Evolutionary conservation across 441 rosid species (phyloP).

Genomic region (Theobroma grandiflorum): DNA sequence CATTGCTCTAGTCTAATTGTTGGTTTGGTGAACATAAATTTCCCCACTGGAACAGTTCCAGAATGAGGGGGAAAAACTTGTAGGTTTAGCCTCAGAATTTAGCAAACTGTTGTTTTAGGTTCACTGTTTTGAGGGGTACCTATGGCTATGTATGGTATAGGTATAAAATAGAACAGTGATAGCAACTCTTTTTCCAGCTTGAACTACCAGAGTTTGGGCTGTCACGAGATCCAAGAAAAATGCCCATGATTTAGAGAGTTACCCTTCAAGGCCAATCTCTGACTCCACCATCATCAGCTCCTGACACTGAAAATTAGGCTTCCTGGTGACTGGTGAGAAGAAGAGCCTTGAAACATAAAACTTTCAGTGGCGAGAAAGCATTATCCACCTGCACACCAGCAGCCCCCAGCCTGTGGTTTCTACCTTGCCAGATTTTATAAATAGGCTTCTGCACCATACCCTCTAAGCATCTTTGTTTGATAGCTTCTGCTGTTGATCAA

Average conservation of each 20-base stretch:
- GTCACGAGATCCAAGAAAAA: not conserved
- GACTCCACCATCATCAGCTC: constrained; percentile 19
- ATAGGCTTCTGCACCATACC: not conserved
- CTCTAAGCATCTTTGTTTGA: not conserved
- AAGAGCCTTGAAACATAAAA: not conserved
- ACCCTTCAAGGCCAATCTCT: constrained; percentile 7
- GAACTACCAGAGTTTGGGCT: not conserved
- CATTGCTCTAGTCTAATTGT: too few species aligned
- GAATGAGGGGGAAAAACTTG: not conserved
- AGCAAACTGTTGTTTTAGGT: not conserved
- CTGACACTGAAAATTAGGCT: constrained; percentile 30
- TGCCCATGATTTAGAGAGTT: not conserved
- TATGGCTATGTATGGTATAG: constrained; percentile 1
- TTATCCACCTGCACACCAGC: constrained; percentile 7
- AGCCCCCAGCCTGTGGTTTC: not conserved
- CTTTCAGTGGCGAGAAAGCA: constrained; percentile 5
- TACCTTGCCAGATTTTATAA: not conserved
- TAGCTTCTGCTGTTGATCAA: constrained; percentile 8
- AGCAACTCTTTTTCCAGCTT: not conserved
- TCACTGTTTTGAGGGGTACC: not conserved
- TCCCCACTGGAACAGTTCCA: not conserved
- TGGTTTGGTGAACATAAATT: not conserved
- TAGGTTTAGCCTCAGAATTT: constrained; percentile 2
- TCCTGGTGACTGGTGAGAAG: not conserved
- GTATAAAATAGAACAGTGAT: not conserved